A percentile compares a stretch with the other conserved stretches of the same genome.
Conservation (phyloP, 2,329 filamentous ascomycete genomes). For the Boeremia exigua region DNA sequence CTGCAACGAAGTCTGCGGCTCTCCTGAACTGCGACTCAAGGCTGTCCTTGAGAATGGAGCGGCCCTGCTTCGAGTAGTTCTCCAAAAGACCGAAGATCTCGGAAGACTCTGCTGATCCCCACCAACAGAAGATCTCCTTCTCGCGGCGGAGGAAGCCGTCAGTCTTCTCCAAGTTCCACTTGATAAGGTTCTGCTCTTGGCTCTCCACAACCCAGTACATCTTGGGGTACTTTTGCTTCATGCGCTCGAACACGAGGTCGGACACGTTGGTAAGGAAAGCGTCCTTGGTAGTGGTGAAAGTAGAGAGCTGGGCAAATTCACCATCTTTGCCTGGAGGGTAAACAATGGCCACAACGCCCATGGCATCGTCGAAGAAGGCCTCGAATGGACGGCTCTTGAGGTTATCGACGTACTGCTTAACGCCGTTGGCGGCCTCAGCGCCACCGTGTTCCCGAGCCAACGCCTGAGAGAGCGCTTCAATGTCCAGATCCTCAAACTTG, state of each 20-base stretch:
- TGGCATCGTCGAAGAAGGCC: slow-evolving; percentile 91
- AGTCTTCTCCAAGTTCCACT: slow-evolving; percentile 96
- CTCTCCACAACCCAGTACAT: slow-evolving; percentile 96
- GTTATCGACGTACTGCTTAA: slow-evolving; percentile 84
- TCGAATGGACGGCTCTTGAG: slow-evolving; percentile 81
- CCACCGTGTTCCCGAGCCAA: slow-evolving; percentile 82
- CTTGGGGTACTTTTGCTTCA: slow-evolving; percentile 92
- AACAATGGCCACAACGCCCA: slow-evolving; percentile 91
- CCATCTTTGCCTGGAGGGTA: slow-evolving; percentile 72
- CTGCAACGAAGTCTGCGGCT: slow-evolving; percentile 73
- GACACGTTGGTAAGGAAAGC: slow-evolving; percentile 95
- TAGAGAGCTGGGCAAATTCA: slow-evolving; percentile 80
- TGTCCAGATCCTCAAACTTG: slow-evolving; percentile 76
- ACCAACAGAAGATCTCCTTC: slow-evolving; percentile 95
- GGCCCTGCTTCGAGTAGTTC: slow-evolving; percentile 82
- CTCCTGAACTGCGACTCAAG: slow-evolving; percentile 83
- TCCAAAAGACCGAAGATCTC: slow-evolving; percentile 84
- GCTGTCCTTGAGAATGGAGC: slow-evolving; percentile 88
- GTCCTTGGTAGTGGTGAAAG: slow-evolving; percentile 89
- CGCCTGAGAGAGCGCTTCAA: slow-evolving; percentile 79
- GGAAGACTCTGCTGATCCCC: slow-evolving; percentile 80
- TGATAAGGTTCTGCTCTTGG: slow-evolving; percentile 90
- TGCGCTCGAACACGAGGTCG: slow-evolving; percentile 90
- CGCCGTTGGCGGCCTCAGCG: slow-evolving; percentile 79
- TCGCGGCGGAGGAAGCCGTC: slow-evolving; percentile 87